phyloP scores from a whole-genome alignment of 805 yeast genomes.

The Saccharomycopsis schoenii region DNA sequence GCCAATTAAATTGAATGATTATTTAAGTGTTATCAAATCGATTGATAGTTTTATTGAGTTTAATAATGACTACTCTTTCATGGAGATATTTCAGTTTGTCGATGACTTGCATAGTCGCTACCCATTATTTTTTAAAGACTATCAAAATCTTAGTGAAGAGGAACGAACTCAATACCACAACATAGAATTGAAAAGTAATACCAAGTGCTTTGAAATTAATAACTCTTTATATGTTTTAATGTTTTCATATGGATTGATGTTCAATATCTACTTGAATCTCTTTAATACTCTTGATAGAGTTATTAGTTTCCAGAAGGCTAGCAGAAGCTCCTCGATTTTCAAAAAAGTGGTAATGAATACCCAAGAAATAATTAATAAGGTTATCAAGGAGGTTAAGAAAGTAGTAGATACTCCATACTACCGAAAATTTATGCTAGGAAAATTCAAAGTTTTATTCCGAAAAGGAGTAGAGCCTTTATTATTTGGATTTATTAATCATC shows the following conservation, averaged over 20 bases:
- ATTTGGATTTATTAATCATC: constrained; percentile 9
- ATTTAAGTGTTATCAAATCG: constrained; percentile 8
- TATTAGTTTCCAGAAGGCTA: constrained; percentile 12
- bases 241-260: constrained; percentile 3
- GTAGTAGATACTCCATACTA: constrained; percentile 9
- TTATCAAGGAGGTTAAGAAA: constrained; percentile 1
- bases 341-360: constrained; percentile 15
- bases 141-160: constrained; percentile 1
- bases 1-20: constrained; percentile 14
- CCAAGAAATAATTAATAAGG: constrained; percentile 5
- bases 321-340: constrained; percentile 10
- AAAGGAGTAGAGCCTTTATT: constrained; percentile 8
- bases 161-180: constrained; percentile 5
- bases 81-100: constrained; percentile 16
- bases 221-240: constrained; percentile 22
- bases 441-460: constrained; percentile 9
- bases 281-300: constrained; percentile 10
- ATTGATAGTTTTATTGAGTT: constrained; percentile 16
- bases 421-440: constrained; percentile 10
- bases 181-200: constrained; percentile 7
- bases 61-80: constrained; percentile 13
- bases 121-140: constrained; percentile 13
- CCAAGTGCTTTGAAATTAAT: constrained; percentile 12
- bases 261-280: constrained; percentile 13
- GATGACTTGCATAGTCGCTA: constrained; percentile 11